Conservation (phyloP, 2,329 filamentous ascomycete species). For the Aspergillus novofumigatus region DNA sequence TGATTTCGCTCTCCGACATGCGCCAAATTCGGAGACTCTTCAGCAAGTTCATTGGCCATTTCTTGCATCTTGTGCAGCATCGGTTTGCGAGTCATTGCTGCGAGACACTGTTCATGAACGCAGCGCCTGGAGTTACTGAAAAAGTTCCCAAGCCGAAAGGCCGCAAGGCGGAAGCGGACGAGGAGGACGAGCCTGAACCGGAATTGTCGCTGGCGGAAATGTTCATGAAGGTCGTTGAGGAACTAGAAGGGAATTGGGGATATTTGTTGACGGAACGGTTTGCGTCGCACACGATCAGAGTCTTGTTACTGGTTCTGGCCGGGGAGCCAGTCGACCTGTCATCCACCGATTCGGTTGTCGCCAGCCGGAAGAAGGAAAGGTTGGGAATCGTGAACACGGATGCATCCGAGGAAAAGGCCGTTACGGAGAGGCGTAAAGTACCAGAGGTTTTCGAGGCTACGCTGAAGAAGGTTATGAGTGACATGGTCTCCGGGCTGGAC, state of each 20-base stretch:
- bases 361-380: constrained; percentile 90
- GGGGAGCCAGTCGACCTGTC: constrained; percentile 72
- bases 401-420: constrained; percentile 45
- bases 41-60: constrained; percentile 78
- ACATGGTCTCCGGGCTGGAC: constrained; percentile 71
- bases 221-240: constrained; percentile 77
- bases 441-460: constrained; percentile 75
- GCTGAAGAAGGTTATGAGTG: constrained; percentile 74
- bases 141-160: constrained; percentile 56
- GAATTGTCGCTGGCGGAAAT: constrained; percentile 73
- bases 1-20: constrained; percentile 76
- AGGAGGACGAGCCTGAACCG: constrained; percentile 42
- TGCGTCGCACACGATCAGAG: constrained; percentile 84
- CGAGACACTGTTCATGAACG: constrained; percentile 83
- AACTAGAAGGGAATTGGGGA: constrained; percentile 79
- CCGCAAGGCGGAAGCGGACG: constrained; percentile 39
- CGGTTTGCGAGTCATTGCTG: constrained; percentile 97
- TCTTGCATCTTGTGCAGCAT: constrained; percentile 85
- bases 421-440: constrained; percentile 54
- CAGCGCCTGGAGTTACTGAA: constrained; percentile 71
- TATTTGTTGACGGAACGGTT: constrained; percentile 83
- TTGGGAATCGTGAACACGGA: constrained; percentile 58
- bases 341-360: constrained; percentile 68
- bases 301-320: constrained; percentile 79
- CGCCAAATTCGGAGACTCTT: constrained; percentile 84